Evolutionary conservation across 176 grass and related monocot species (phyloP).

Genomic region (bread wheat (Triticum aestivum)): DNA sequence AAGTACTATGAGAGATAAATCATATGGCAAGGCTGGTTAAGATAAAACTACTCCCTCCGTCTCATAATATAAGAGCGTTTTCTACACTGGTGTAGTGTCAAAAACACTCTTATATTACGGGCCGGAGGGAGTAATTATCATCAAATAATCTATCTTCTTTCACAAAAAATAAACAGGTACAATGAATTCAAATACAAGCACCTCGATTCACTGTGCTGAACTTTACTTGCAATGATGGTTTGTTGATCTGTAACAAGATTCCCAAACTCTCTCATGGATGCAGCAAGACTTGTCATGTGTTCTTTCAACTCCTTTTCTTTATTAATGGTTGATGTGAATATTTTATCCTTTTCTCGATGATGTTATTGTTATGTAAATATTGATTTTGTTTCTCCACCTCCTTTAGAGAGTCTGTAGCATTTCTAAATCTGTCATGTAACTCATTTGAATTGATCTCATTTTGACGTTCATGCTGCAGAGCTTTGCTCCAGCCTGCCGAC

Average conservation of each 20-base stretch:
- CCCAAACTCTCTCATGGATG: slow-evolving; percentile 38
- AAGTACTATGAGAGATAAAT: not conserved
- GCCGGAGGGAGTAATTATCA: not conserved
- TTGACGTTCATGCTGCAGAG: slow-evolving; percentile 37
- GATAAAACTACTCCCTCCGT: not conserved
- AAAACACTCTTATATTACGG: too few species aligned
- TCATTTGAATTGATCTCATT: slow-evolving; percentile 33
- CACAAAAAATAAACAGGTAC: not conserved
- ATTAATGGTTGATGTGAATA: slow-evolving; percentile 19
- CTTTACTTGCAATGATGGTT: slow-evolving; percentile 28
- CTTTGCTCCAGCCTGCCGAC: slow-evolving; percentile 38
- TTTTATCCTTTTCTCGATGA: slow-evolving; percentile 3
- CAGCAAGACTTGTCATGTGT: slow-evolving; percentile 26
- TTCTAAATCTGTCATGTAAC: slow-evolving; percentile 29
- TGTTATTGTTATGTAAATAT: slow-evolving; percentile 42
- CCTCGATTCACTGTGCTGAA: slow-evolving; percentile 53
- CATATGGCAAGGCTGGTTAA: not conserved
- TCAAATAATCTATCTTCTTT: not conserved
- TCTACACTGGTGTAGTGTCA: too few species aligned
- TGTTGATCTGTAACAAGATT: slow-evolving; percentile 31
- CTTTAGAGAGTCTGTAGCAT: slow-evolving; percentile 22
- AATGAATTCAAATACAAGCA: slow-evolving; percentile 27
- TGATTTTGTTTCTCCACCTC: slow-evolving; percentile 42
- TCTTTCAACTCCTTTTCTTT: slow-evolving; percentile 37
- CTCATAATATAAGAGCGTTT: too few species aligned